A percentile compares a stretch with the other conserved stretches of the same genome.
Evolutionary conservation across 192 early-diverging fungal species (phyloP).

Genomic region (Coemansia brasiliensis): DNA sequence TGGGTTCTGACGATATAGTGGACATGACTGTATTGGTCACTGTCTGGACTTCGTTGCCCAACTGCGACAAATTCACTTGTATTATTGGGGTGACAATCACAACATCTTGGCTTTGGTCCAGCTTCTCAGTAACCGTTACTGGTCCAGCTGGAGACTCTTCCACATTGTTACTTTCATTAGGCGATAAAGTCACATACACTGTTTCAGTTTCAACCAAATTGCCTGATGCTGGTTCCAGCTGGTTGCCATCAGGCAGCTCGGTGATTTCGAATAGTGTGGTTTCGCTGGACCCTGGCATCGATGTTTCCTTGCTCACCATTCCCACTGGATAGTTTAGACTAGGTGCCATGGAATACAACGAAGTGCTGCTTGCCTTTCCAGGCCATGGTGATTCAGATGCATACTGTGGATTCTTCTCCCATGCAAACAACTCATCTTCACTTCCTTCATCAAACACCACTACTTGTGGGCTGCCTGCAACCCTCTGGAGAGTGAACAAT

Average conservation of each 20-base stretch:
- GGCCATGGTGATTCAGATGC: conserved; percentile 23
- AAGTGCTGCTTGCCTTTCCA: background rate
- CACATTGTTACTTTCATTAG: background rate
- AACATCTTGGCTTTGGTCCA: background rate
- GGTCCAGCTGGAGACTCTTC: background rate
- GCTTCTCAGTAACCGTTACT: background rate
- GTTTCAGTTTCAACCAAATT: conserved; percentile 7
- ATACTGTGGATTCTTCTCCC: conserved; percentile 18
- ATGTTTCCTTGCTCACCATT: conserved; percentile 15
- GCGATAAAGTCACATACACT: conserved; percentile 8
- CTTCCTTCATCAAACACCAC: background rate
- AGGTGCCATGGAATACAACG: conserved; percentile 3
- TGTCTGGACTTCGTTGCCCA: background rate
- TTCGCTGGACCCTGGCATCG: conserved; percentile 1
- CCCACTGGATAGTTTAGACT: conserved; percentile 6
- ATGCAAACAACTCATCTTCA: conserved; percentile 10
- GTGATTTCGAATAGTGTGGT: background rate
- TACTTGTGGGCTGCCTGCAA: conserved; percentile 18
- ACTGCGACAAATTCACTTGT: conserved; percentile 3
- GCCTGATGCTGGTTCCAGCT: background rate
- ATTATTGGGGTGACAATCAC: background rate
- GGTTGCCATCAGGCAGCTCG: background rate
- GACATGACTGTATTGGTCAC: conserved; percentile 4
- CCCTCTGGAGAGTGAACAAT: conserved; percentile 6
- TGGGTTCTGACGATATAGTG: background rate